Evolutionary conservation across 176 grass and related monocot genomes (phyloP).

Genomic region (Secale cereale): DNA sequence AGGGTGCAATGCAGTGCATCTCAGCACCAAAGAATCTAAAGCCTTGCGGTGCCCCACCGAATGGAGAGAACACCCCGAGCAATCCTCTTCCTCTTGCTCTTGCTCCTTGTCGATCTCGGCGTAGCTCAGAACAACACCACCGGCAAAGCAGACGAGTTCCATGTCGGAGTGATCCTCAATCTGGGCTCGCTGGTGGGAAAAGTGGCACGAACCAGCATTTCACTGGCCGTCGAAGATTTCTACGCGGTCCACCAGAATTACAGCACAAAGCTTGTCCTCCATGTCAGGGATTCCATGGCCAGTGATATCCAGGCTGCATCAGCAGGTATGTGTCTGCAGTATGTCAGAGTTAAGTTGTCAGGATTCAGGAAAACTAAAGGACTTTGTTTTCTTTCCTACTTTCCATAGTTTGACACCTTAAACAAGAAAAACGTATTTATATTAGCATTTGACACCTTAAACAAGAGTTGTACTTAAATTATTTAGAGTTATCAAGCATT

Average conservation of each 20-base stretch:
- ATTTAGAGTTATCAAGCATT: too few relatives aligned
- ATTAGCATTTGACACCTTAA: too few relatives aligned
- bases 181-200: slow-evolving; percentile 35
- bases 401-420: too few relatives aligned
- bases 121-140: slow-evolving; percentile 19
- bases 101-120: neutral
- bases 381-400: neutral
- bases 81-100: slow-evolving; percentile 10
- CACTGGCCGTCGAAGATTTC: slow-evolving; percentile 62
- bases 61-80: slow-evolving; percentile 17
- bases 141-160: slow-evolving; percentile 16
- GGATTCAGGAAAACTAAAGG: neutral
- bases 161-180: slow-evolving; percentile 60
- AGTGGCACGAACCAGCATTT: slow-evolving; percentile 34
- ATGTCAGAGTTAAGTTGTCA: neutral
- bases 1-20: neutral
- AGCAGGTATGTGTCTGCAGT: slow-evolving; percentile 35
- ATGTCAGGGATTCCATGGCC: slow-evolving; percentile 31
- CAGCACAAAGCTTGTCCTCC: slow-evolving; percentile 39
- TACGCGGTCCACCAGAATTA: slow-evolving; percentile 32
- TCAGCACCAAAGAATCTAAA: neutral
- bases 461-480: too few relatives aligned
- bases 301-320: slow-evolving; percentile 33
- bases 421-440: too few relatives aligned
- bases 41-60: neutral